Evolutionary conservation across 495 filamentous ascomycete genomes (phyloP), one percentile per base, ranked within the genome.

Genomic region (Penicillium chermesinum): DNA sequence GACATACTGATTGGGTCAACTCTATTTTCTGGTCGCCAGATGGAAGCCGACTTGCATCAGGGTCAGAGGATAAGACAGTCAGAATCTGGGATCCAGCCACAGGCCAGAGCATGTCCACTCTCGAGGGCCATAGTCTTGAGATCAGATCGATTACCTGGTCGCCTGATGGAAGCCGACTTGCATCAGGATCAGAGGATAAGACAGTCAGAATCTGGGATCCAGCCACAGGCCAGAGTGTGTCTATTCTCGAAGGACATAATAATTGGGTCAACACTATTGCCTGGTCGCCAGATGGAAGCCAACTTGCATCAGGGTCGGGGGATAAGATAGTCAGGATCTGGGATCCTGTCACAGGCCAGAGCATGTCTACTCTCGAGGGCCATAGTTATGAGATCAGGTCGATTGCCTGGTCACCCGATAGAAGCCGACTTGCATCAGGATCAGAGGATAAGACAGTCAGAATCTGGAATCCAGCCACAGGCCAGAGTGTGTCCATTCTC

Each of bases 21-120:
- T 44, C 44, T 12, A 35, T 40, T 22, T 10, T n/a, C 30, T 44
- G 27, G 27, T 36, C 30, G 42, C 42, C 1, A 20, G 42, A 44
- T 45, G 41, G 41, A 40, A 45, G 48, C 41, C 36, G 41, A 41
- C 46, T 45, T 19, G 48, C 48, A 44, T 51, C 41, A 40, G 48
- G 22, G 14, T 51, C 48, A 0, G 1, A 10, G 12, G 48, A 38
- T 38, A 38, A 40, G 7, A 51, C 34, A 1, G 48, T 45, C 22
- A 39, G 16, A 37, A 51, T 51, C 35, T 51, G 48, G 41, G 41
- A 45, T 43, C 34, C 21, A 4, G 14, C 36, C 35, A 50, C 41
- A 21, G 41, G 48, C 34, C 41, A 50, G 20, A 32, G 16, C 41
- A 2, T 7, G 8, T 40, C 16, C 1, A 50, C 35, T 17, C 21